Conservation (phyloP, 1,284 basidiomycete genomes). For the Puccinia horiana region DNA sequence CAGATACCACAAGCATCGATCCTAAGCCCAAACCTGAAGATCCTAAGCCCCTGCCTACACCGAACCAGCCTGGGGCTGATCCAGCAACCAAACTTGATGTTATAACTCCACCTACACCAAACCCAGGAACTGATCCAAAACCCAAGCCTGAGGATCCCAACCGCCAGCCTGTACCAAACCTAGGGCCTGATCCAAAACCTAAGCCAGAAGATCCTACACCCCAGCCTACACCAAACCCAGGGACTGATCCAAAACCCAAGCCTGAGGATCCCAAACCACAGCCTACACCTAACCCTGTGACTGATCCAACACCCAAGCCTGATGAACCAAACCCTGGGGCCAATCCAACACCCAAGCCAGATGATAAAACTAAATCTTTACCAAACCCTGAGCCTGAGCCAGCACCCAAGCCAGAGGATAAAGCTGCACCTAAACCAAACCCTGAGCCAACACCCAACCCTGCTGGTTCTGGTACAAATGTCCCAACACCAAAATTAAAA, state of each 20-base stretch:
- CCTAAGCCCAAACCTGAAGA: background rate
- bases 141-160: background rate
- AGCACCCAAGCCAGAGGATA: background rate
- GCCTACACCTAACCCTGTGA: background rate
- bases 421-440: too few species aligned
- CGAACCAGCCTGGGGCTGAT: background rate
- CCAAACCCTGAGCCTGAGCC: background rate
- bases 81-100: background rate
- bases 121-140: background rate
- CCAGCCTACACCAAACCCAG: background rate
- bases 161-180: background rate
- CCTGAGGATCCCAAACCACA: background rate
- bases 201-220: background rate
- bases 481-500: too few species aligned
- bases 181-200: background rate
- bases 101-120: background rate
- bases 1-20: background rate
- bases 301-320: background rate
- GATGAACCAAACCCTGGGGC: background rate
- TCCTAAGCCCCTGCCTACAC: background rate
- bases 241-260: background rate
- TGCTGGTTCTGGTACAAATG: too few species aligned
- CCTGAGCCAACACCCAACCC: too few species aligned
- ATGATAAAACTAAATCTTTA: background rate
- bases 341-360: background rate